Conservation (phyloP, 176 grass and related monocot species). For the bread wheat (Triticum aestivum) region IWGSC_CS_RefSeq_v2.1 NC_057810.1:489031815-489032314, state of each 20-base stretch:
- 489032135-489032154: neutral
- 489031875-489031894: conserved; percentile 54
- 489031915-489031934: conserved; percentile 92
- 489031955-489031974: conserved; percentile 84
- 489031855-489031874: conserved; percentile 70
- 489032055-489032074: neutral
- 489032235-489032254: neutral
- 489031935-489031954: conserved; percentile 64
- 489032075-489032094: neutral
- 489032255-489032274: neutral
- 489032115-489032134: neutral
- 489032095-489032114: neutral
- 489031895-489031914: conserved; percentile 82
- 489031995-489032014: conserved; percentile 1
- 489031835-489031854: conserved; percentile 96
- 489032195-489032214: neutral
- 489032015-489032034: neutral
- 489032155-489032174: conserved; percentile 1
- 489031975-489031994: conserved; percentile 79
- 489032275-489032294: neutral
- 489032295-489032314: neutral
- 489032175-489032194: neutral
- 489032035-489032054: neutral
- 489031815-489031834: conserved; percentile 79
- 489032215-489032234: neutral